phyloP scores from a whole-genome alignment of 345 rosid species.

The Moricandia moricandioides region DNA sequence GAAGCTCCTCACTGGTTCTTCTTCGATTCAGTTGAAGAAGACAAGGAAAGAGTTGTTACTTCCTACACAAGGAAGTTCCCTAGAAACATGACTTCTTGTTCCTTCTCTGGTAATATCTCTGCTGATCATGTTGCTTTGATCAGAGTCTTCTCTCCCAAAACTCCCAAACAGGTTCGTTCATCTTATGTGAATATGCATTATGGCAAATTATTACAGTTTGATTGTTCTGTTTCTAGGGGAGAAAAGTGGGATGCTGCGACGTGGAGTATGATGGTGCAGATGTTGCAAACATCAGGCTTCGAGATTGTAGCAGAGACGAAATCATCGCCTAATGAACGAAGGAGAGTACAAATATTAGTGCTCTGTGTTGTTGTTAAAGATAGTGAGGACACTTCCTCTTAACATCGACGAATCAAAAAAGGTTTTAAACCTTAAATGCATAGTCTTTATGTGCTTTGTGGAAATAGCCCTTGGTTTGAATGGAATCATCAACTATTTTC shows the following conservation, averaged over 20 bases:
- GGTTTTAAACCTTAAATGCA: constrained; percentile 18
- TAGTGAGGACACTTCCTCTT: neutral
- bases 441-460: neutral
- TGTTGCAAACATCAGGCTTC: constrained; percentile 38
- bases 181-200: neutral
- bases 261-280: constrained; percentile 32
- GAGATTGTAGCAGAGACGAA: constrained; percentile 52
- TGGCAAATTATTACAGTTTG: neutral
- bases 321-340: constrained; percentile 38
- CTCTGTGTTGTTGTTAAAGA: neutral
- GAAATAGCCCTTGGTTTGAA: constrained; percentile 29
- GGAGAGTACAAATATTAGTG: neutral
- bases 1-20: constrained; percentile 60
- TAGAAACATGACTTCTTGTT: constrained; percentile 43
- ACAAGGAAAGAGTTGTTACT: constrained; percentile 39
- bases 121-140: constrained; percentile 45
- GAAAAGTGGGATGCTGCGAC: constrained; percentile 59
- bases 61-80: constrained; percentile 38
- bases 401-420: neutral
- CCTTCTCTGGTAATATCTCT: constrained; percentile 43
- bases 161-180: constrained; percentile 40
- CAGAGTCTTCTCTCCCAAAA: constrained; percentile 43
- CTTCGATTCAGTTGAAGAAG: constrained; percentile 40
- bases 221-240: constrained; percentile 36
- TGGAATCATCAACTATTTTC: constrained; percentile 27